These are phyloP conservation scores for Mycogone perniciosa DNA, from an alignment of 2,329 filamentous ascomycete genomes.

Conservation along the genomic window DNA sequence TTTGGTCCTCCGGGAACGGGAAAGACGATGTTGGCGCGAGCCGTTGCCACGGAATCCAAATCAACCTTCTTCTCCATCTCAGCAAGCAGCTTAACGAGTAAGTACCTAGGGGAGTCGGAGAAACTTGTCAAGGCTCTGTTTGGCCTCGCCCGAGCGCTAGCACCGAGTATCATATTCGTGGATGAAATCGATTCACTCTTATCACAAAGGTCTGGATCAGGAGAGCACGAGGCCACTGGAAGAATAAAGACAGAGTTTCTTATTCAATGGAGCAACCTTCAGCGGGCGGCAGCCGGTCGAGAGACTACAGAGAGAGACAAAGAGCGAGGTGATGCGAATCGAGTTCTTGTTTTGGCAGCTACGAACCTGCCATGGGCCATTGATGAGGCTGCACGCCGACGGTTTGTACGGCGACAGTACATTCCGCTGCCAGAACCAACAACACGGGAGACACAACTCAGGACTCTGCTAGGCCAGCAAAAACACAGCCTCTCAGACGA, in stretches of 20 bases:
- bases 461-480: slow-evolving; percentile 75
- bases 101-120: slow-evolving; percentile 93
- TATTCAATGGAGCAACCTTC: slow-evolving; percentile 94
- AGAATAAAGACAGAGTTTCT: slow-evolving; percentile 97
- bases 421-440: slow-evolving; percentile 85
- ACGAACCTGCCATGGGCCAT: slow-evolving; percentile 98
- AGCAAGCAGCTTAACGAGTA: slow-evolving; percentile 87
- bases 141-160: slow-evolving; percentile 76
- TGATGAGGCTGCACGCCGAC: slow-evolving; percentile 83
- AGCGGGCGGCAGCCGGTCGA: slow-evolving; percentile 81
- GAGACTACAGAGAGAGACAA: slow-evolving; percentile 62
- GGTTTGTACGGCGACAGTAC: slow-evolving; percentile 91
- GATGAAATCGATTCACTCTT: slow-evolving; percentile 96
- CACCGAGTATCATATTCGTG: slow-evolving; percentile 95
- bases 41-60: slow-evolving; percentile 87
- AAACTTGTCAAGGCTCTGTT: slow-evolving; percentile 94
- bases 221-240: slow-evolving; percentile 87
- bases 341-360: slow-evolving; percentile 87
- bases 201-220: slow-evolving; percentile 72
- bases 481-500: slow-evolving; percentile 69
- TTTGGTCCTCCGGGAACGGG: slow-evolving; percentile 97
- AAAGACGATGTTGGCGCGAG: slow-evolving; percentile 92
- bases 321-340: slow-evolving; percentile 71
- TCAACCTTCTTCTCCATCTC: slow-evolving; percentile 98
- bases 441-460: slow-evolving; percentile 73